Evolutionary conservation across 1,284 basidiomycete genomes (phyloP).

Genomic region (Irpex sp.): DNA sequence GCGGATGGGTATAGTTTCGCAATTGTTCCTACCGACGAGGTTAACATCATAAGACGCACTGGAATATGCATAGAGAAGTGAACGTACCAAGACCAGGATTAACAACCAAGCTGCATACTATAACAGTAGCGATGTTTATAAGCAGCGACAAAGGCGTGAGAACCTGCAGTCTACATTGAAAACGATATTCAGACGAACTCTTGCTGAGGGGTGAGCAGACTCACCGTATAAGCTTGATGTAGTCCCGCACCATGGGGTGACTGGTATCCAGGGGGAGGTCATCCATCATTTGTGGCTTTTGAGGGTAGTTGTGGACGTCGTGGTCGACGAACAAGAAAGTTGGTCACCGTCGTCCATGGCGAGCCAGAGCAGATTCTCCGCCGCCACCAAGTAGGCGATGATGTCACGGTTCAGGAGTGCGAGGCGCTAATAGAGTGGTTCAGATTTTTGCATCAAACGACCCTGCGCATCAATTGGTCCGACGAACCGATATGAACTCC

Average conservation of each 20-base stretch:
- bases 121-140: constrained; percentile 60
- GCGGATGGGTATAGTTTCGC: constrained; percentile 61
- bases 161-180: constrained; percentile 59
- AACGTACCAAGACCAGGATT: constrained; percentile 50
- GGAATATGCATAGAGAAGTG: background rate
- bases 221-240: constrained; percentile 27
- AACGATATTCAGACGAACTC: background rate
- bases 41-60: background rate
- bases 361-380: background rate
- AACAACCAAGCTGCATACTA: constrained; percentile 53
- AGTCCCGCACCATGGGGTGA: constrained; percentile 29
- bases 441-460: background rate
- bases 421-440: background rate
- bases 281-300: constrained; percentile 6
- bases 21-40: constrained; percentile 41
- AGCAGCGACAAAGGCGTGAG: constrained; percentile 74
- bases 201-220: constrained; percentile 2
- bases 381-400: background rate
- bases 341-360: background rate
- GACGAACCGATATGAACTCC: too few species aligned
- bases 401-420: background rate
- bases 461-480: too few species aligned
- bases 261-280: constrained; percentile 26
- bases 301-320: background rate
- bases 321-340: background rate